Evolutionary conservation across 2,329 filamentous ascomycete genomes (phyloP), one percentile per base, ranked within the genome.

Genomic region (Colletotrichum zoysiae): DNA sequence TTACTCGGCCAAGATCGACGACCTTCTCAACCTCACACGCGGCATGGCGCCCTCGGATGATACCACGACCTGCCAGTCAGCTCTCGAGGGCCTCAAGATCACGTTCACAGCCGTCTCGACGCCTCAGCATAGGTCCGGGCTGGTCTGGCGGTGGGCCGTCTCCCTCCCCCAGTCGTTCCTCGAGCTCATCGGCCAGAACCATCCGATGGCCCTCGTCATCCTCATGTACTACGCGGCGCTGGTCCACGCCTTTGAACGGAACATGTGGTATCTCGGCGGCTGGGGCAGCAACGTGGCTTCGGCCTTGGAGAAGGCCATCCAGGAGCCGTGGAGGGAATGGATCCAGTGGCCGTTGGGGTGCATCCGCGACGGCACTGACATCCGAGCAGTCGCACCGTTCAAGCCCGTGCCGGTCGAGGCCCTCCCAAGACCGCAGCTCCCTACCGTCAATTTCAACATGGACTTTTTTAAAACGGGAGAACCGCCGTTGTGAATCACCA

Each of bases 191-290:
- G 63, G 44, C 60, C 61, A 67, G 42, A 67, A 70, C 11, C 67
- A 74, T 35, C 73, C 65, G 0, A 73, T 75, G 66, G 74, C 74
- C 9, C 73, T 75, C 20, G 66, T 74, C 50, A 74, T 75, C 1
- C 53, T 75, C 38, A 74, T 74, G 69, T 74, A 75, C 59, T 75
- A 73, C 58, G 74, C 74, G 18, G 74, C 74, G 30, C 46, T 75
- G 38, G 69, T 69, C 2, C 56, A 70, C 6, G 60, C 74, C 0
- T 59, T 64, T 23, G 70, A 71, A n/a, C 59, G 60, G 5, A 69
- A 71, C 23, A 42, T 69, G 30, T 75, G 74, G 74, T 71, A 69
- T 5, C 70, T 71, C 33, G n/a, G 48, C 16, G 70, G 65, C 3
- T 71, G 70, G 70, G 70, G 65, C 2, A 33, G n/a, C 0, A 69